Evolutionary conservation across 2,329 filamentous ascomycete genomes (phyloP).

Genomic region (Aaosphaeria pasadenensis): DNA sequence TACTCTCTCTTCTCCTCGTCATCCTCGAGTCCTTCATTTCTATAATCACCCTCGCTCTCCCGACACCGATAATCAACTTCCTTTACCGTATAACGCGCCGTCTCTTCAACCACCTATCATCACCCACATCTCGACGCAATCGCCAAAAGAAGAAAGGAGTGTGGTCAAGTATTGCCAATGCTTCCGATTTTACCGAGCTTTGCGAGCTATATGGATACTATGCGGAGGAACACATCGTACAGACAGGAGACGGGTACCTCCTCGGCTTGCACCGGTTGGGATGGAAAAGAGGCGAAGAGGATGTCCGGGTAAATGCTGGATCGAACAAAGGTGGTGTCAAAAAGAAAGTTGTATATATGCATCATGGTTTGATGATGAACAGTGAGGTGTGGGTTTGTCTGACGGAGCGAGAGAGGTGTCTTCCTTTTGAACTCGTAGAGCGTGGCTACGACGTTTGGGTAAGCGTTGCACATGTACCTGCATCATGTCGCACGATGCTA

Average conservation of each 20-base stretch:
- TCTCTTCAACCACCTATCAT: conserved; percentile 76
- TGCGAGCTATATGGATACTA: conserved; percentile 88
- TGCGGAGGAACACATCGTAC: conserved; percentile 92
- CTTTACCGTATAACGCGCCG: conserved; percentile 80
- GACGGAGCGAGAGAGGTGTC: conserved; percentile 78
- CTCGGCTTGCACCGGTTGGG: conserved; percentile 85
- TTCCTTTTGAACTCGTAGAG: conserved; percentile 87
- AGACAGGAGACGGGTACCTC: conserved; percentile 90
- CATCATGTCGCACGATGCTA: conserved; percentile 9
- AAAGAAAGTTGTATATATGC: conserved; percentile 89
- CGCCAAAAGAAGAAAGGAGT: conserved; percentile 70
- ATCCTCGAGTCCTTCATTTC: conserved; percentile 79
- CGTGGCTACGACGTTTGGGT: conserved; percentile 95
- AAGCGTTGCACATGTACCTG: conserved; percentile 28
- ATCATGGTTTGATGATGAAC: conserved; percentile 97
- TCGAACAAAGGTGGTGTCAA: conserved; percentile 52
- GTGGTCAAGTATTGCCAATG: conserved; percentile 76
- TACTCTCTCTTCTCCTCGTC: conserved; percentile 80
- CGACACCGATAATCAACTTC: conserved; percentile 74
- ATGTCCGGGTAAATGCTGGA: conserved; percentile 71
- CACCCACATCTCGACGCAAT: conserved; percentile 65
- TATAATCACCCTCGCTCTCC: conserved; percentile 82
- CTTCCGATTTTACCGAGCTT: conserved; percentile 90
- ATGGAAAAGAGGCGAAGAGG: conserved; percentile 78
- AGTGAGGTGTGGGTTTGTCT: conserved; percentile 97